Evolutionary conservation across 2,329 filamentous ascomycete genomes (phyloP).

Genomic region (Phymatotrichopsis omnivora): DNA sequence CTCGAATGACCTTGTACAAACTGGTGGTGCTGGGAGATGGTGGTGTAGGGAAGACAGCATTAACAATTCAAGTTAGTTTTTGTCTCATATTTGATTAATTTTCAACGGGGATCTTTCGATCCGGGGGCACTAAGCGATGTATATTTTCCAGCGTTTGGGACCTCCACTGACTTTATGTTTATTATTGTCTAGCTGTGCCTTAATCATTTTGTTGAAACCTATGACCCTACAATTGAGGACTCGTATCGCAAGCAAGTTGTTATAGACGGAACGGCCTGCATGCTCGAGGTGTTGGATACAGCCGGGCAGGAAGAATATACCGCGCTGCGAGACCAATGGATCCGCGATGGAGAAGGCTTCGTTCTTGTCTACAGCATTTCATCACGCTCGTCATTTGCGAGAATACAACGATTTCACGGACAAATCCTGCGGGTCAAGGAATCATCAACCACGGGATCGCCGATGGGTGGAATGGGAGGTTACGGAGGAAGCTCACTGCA

Average conservation of each 20-base stretch:
- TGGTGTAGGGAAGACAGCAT: constrained; percentile 85
- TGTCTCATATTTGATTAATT: constrained; percentile 7
- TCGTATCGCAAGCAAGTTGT: constrained; percentile 83
- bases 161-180: constrained; percentile 9
- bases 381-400: constrained; percentile 84
- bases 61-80: constrained; percentile 63
- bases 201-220: constrained; percentile 97
- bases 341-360: constrained; percentile 93
- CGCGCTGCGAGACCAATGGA: constrained; percentile 93
- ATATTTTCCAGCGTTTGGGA: constrained; percentile 13
- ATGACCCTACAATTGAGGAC: constrained; percentile 80
- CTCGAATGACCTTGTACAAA: constrained; percentile 90
- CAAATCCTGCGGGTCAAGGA: constrained; percentile 98
- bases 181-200: constrained; percentile 90
- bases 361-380: constrained; percentile 98
- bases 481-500: constrained; percentile 36
- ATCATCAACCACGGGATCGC: constrained; percentile 48
- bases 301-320: constrained; percentile 98
- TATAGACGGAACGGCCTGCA: constrained; percentile 90
- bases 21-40: constrained; percentile 90
- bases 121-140: constrained; percentile 19
- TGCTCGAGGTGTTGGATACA: constrained; percentile 95
- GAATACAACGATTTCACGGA: constrained; percentile 91
- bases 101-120: constrained; percentile 2
- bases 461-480: constrained; percentile 24